phyloP scores from a whole-genome alignment of 768 basidiomycete species.

The Leccinum imitatum region DNA sequence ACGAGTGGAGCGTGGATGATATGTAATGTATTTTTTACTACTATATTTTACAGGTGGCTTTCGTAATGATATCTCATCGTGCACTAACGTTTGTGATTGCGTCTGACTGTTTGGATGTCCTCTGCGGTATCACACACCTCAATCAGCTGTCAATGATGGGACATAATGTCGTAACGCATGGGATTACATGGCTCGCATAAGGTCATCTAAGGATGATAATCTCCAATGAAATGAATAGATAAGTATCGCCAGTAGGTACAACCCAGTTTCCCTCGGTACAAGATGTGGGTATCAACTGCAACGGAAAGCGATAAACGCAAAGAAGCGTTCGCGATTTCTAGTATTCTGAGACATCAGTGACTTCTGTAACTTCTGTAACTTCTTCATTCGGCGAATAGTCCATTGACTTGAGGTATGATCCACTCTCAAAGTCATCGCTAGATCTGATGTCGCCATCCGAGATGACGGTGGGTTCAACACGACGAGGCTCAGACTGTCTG shows the following conservation, averaged over 20 bases:
- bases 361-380: slow-evolving; percentile 26
- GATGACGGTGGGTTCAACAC: slow-evolving; percentile 34
- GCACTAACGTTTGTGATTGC: background rate
- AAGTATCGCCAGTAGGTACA: slow-evolving; percentile 14
- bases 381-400: slow-evolving; percentile 26
- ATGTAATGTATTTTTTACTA: slow-evolving; percentile 54
- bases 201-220: slow-evolving; percentile 6
- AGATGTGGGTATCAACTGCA: slow-evolving; percentile 9
- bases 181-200: slow-evolving; percentile 5
- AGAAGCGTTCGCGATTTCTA: slow-evolving; percentile 16
- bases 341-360: slow-evolving; percentile 33
- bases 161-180: slow-evolving; percentile 2
- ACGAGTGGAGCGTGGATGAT: slow-evolving; percentile 89
- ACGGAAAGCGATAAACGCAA: slow-evolving; percentile 5
- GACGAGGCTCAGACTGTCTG: slow-evolving; percentile 31
- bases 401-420: slow-evolving; percentile 25
- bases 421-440: slow-evolving; percentile 29
- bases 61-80: background rate
- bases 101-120: background rate
- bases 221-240: slow-evolving; percentile 22
- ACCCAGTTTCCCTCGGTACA: slow-evolving; percentile 13
- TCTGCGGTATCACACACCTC: background rate
- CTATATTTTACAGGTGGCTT: background rate
- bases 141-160: background rate
- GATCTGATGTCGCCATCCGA: slow-evolving; percentile 30